These are phyloP conservation scores for Fusarium sulawesiense DNA, from an alignment of 2,329 filamentous ascomycete genomes.

Conservation along the genomic window DNA sequence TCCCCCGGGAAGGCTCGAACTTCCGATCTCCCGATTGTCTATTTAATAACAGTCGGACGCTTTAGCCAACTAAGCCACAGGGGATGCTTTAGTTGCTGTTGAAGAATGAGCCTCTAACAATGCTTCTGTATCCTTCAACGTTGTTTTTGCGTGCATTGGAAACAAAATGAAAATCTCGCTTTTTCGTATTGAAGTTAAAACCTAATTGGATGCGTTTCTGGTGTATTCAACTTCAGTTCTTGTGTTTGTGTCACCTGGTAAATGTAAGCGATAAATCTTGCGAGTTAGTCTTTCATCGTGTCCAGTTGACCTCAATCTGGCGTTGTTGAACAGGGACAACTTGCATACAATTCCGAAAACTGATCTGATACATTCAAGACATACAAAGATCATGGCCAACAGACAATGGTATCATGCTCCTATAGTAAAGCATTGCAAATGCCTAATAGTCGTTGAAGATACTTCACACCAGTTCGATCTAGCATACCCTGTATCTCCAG, in stretches of 20 bases:
- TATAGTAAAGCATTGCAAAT: not conserved
- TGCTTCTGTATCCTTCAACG: rapidly evolving
- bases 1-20: constrained; percentile 49
- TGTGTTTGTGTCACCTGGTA: not conserved
- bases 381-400: not conserved
- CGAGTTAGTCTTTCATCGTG: not conserved
- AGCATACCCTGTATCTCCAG: not conserved
- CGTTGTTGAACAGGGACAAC: not conserved
- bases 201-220: not conserved
- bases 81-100: constrained; percentile 23
- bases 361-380: not conserved
- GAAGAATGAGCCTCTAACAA: rapidly evolving
- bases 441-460: not conserved
- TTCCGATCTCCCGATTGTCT: constrained; percentile 48
- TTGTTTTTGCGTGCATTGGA: not conserved
- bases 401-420: not conserved
- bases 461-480: not conserved
- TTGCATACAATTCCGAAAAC: not conserved
- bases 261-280: not conserved
- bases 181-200: not conserved
- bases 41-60: constrained; percentile 42
- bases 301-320: not conserved
- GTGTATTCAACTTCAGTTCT: not conserved
- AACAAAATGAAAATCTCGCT: not conserved
- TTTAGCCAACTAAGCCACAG: constrained; percentile 45